These are phyloP conservation scores for Pleurotus salmoneostramineus DNA, from an alignment of 768 basidiomycete genomes.

Conservation along the genomic window DNA sequence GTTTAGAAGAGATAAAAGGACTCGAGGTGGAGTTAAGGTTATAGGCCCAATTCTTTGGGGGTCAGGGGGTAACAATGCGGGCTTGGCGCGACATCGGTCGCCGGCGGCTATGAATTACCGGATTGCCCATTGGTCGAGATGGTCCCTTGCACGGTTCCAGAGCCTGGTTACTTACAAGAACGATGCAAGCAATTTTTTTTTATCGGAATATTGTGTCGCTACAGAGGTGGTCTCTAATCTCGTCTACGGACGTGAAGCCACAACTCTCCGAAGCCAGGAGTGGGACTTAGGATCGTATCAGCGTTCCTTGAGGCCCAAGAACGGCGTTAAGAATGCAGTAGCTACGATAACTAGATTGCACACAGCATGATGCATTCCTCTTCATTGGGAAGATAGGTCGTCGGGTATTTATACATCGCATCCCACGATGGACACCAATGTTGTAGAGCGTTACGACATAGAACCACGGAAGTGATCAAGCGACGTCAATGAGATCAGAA, in stretches of 20 bases:
- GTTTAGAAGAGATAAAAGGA: constrained; percentile 1
- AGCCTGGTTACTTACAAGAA: constrained; percentile 5
- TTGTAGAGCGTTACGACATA: no score
- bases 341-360: neutral
- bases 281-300: neutral
- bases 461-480: no score
- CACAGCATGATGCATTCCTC: neutral
- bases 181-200: neutral
- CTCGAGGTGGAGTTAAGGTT: constrained; percentile 4
- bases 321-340: neutral
- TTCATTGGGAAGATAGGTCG: neutral
- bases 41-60: neutral
- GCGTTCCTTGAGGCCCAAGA: constrained; percentile 1
- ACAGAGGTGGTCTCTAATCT: no score
- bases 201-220: no score
- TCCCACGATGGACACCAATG: no score
- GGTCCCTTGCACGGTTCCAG: neutral
- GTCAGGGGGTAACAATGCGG: neutral
- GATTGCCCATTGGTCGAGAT: neutral
- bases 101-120: constrained; percentile 3
- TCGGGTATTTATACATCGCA: no score
- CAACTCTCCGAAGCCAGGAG: neutral
- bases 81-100: neutral
- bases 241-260: no score
- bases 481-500: no score